phyloP scores from a whole-genome alignment of 2,329 filamentous ascomycete genomes.

The Xylariaceae sp. region DNA sequence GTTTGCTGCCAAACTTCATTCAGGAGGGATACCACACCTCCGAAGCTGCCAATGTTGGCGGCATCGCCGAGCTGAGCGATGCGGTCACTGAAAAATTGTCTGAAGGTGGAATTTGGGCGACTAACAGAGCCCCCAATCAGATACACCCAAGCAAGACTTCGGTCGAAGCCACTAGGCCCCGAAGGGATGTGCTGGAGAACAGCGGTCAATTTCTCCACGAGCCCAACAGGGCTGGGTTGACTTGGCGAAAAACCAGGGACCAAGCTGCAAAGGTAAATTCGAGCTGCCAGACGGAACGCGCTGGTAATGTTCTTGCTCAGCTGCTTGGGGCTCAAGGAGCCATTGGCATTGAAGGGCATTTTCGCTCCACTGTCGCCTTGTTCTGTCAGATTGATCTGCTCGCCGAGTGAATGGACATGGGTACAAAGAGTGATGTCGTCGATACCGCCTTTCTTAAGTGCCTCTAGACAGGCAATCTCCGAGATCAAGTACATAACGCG shows the following conservation, averaged over 20 bases:
- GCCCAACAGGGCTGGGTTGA: slow-evolving; percentile 67
- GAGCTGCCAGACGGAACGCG: slow-evolving; percentile 85
- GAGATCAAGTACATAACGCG: slow-evolving; percentile 97
- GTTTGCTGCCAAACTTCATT: slow-evolving; percentile 83
- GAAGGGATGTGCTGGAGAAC: slow-evolving; percentile 79
- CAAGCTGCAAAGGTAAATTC: slow-evolving; percentile 94
- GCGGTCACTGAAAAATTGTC: slow-evolving; percentile 72
- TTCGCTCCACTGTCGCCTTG: slow-evolving; percentile 54
- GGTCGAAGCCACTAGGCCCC: slow-evolving; percentile 79
- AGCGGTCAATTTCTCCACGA: slow-evolving; percentile 73
- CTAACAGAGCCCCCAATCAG: slow-evolving; percentile 81
- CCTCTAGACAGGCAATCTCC: slow-evolving; percentile 93
- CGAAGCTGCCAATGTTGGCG: slow-evolving; percentile 79
- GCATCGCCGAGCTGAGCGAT: slow-evolving; percentile 69
- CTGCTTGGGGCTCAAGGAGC: slow-evolving; percentile 75
- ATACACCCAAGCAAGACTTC: slow-evolving; percentile 88
- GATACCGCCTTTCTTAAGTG: slow-evolving; percentile 76
- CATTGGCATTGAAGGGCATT: slow-evolving; percentile 63
- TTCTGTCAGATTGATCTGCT: slow-evolving; percentile 82
- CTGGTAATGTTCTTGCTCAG: slow-evolving; percentile 84
- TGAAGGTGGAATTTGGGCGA: slow-evolving; percentile 68
- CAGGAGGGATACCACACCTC: slow-evolving; percentile 73
- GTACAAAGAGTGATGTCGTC: slow-evolving; percentile 83
- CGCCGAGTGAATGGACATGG: slow-evolving; percentile 82
- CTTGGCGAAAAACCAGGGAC: slow-evolving; percentile 81